Evolutionary conservation across 257 asterid species (phyloP), one percentile per base, ranked within the genome.

Genomic region (Scutellaria barbata): DNA sequence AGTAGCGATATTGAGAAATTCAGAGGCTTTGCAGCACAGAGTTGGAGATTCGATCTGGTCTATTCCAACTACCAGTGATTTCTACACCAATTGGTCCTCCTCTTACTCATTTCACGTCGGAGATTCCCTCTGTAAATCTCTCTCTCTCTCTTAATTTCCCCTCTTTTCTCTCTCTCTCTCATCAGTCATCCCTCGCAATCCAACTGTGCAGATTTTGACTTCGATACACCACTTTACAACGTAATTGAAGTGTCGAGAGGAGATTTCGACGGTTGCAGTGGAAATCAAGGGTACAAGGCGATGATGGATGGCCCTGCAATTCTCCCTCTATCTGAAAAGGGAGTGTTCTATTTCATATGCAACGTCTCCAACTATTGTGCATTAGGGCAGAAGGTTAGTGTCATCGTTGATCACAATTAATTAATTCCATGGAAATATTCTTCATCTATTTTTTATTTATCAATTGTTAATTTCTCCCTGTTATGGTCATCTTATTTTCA

Each of bases 21-120:
- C 79, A 41, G 18, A 22, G 10, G 74, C 81, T 22, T 56, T 25
- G 71, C 79, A 69, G 30, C 78, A 79, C 69, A 65, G 17, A 1
- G 93, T 90, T 5, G 96, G 96, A 11, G 95, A 85, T 71, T 79
- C 86, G 6, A 74, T 85, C 30, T 86, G 97, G 97, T 86, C 97
- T 2, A 84, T 88, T 43, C 92, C 95, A 47, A 80, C 85, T 2
- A 73, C 76, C 12, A 65, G 69, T 53, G 72, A 75, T 79, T 90
- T 88, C 81, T 90, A 86, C 78, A 51, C 79, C 18, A 84, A 86
- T 41, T 88, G 97, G 95, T 86, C 97, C 9, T 82, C 93, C 16
- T 79, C 88, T 8, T 72, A 63, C 8, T 43, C 81, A 41, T 90
- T 88, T 66, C 81, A 76, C 9, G 47, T 77, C 2, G 89, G 90